These are phyloP conservation scores for Leccinum cinnamomeum DNA, from an alignment of 1,284 basidiomycete species.

Conservation along the genomic window DNA sequence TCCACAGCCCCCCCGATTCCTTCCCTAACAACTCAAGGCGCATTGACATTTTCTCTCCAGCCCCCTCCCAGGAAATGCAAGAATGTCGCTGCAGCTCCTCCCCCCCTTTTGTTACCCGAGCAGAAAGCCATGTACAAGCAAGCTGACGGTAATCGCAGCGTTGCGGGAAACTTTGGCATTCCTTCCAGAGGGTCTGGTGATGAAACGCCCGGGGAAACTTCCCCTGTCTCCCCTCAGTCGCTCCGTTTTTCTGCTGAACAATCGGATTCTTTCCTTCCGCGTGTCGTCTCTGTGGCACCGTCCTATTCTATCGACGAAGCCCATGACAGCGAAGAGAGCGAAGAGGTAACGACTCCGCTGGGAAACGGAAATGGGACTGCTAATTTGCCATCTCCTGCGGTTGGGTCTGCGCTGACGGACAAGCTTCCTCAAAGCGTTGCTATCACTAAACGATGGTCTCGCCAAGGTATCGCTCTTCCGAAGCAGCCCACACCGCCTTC, in stretches of 20 bases:
- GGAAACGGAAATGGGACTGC: conserved; percentile 9
- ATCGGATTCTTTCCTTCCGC: conserved; percentile 7
- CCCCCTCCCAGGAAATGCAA: conserved; percentile 59
- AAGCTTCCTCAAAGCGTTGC: conserved; percentile 26
- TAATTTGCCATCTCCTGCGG: background rate
- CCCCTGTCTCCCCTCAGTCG: conserved; percentile 10
- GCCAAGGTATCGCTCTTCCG: conserved; percentile 51
- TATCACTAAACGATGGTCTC: conserved; percentile 56
- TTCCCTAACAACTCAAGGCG: conserved; percentile 12
- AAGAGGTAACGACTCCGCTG: background rate
- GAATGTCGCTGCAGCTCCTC: conserved; percentile 26
- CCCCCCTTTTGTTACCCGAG: conserved; percentile 4
- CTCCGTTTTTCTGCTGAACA: conserved; percentile 5
- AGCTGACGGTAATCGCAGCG: conserved; percentile 32
- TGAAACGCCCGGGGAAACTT: conserved; percentile 11
- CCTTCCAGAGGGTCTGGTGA: conserved; percentile 13
- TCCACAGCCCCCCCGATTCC: conserved; percentile 19
- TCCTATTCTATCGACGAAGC: conserved; percentile 3
- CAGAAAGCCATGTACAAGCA: conserved; percentile 31
- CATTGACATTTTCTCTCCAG: conserved; percentile 49
- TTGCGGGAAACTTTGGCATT: conserved; percentile 35
- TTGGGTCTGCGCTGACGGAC: conserved; percentile 14
- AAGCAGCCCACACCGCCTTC: conserved; percentile 55
- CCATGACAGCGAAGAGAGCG: conserved; percentile 2
- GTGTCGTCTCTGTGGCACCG: background rate